Base-by-base conservation (phyloP, 2,329 filamentous ascomycete genomes). In the Fusarium vanettenii region DNA sequence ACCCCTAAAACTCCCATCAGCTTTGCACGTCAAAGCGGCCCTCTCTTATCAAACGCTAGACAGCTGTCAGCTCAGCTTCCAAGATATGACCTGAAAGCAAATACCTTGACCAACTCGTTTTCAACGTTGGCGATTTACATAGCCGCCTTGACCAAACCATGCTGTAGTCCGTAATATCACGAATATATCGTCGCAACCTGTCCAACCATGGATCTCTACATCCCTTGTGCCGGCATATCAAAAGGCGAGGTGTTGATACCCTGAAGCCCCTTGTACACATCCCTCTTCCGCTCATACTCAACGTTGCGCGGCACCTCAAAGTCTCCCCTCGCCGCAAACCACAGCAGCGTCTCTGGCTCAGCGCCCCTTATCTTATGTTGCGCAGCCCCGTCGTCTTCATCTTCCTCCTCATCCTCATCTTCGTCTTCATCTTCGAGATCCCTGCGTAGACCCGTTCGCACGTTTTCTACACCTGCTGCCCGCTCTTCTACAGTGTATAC, bases 401-500 rank as follows among this genome's bases (percentile, higher is more conserved):
- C 78, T 5, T 89, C 89, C 0, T 89, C 89, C 0, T 91, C 90
- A 0, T 89, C 87, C 2, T 92, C 90, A 3, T 89, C 89, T 0
- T 87, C 86, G 1, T 86, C 84, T 1, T 87, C 86, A 25, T 88
- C 86, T 59, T 88, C 87, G 14, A 90, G 77, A 4, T 82, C 86
- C 75, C 89, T 87, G 79, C 82, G 88, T 79, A 97, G 81, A 0
- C 94, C 94, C 0, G 94, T 96, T 41, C 91, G 87, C 55, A 95
- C 92, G 76, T 90, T 92, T 78, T 93, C 89, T 13, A 92, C 82
- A 8, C 94, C 94, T 68, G 81, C 75, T 68, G 89, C 90, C 61
- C 89, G 87, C 85, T 97, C 94, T 77, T 92, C 92, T 5, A 90
- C 85, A 2, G 93, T 96, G 81, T 91, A 97, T 66, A 92, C 87